Conservation (phyloP, 1,284 basidiomycete genomes). For the Ceratobasidium sp. region DNA sequence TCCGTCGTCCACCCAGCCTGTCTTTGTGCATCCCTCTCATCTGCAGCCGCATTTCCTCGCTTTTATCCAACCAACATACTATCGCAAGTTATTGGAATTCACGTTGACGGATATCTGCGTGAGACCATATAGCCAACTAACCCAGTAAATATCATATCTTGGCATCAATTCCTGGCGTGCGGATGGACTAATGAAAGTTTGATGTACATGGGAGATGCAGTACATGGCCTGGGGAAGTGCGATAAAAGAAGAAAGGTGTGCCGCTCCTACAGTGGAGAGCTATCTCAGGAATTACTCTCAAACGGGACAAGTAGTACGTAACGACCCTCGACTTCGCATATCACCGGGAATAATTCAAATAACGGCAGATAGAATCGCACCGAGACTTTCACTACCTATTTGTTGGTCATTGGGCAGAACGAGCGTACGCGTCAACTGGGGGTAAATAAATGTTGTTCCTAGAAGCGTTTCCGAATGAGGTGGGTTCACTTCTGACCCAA, state of each 20-base stretch:
- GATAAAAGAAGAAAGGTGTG: slow-evolving; percentile 79
- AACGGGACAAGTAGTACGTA: slow-evolving; percentile 69
- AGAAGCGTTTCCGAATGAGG: slow-evolving; percentile 93
- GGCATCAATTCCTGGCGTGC: slow-evolving; percentile 64
- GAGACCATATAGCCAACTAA: background rate
- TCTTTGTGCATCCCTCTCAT: too few relatives aligned
- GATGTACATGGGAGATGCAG: slow-evolving; percentile 82
- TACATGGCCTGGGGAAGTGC: slow-evolving; percentile 96
- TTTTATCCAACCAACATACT: too few relatives aligned
- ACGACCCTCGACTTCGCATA: too few relatives aligned
- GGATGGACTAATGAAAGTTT: slow-evolving; percentile 76
- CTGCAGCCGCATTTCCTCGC: too few relatives aligned
- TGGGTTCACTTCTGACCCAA: slow-evolving; percentile 55
- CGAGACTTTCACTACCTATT: slow-evolving; percentile 89
- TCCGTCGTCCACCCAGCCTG: too few relatives aligned
- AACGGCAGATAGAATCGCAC: slow-evolving; percentile 81
- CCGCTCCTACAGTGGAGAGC: slow-evolving; percentile 77
- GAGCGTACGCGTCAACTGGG: slow-evolving; percentile 66
- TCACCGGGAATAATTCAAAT: too few relatives aligned
- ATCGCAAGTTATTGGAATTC: too few relatives aligned
- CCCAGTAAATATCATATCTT: background rate
- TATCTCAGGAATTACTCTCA: slow-evolving; percentile 83
- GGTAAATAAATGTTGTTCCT: slow-evolving; percentile 79
- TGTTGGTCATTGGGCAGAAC: slow-evolving; percentile 75
- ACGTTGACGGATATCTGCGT: slow-evolving; percentile 54